phyloP scores from a whole-genome alignment of 2,329 filamentous ascomycete species.

The Lachnellula suecica region DNA sequence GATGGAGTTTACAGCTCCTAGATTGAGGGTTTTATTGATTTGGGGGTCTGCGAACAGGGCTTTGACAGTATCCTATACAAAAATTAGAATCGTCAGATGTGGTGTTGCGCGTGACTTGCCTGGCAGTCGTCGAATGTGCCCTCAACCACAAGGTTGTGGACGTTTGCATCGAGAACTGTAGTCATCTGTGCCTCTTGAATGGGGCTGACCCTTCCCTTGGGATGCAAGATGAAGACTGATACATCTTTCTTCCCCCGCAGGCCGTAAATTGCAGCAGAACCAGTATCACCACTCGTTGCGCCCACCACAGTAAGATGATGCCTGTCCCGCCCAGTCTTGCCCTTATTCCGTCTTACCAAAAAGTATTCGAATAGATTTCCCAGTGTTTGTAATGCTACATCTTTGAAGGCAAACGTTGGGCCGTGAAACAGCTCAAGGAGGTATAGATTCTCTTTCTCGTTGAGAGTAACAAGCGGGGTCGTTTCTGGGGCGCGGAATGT shows the following conservation, averaged over 20 bases:
- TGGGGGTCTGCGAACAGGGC: constrained; percentile 83
- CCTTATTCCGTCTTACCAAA: constrained; percentile 69
- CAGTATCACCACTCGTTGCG: constrained; percentile 85
- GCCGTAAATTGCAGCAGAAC: constrained; percentile 94
- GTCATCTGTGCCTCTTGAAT: constrained; percentile 98
- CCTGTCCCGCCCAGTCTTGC: constrained; percentile 58
- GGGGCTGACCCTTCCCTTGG: constrained; percentile 84
- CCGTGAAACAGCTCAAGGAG: constrained; percentile 95
- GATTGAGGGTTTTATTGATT: constrained; percentile 77
- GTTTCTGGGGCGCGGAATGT: constrained; percentile 81
- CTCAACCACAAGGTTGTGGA: constrained; percentile 86
- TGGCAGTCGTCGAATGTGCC: constrained; percentile 97
- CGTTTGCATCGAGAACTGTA: constrained; percentile 84
- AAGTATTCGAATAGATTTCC: constrained; percentile 97
- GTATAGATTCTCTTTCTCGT: constrained; percentile 70
- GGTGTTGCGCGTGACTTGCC: constrained; percentile 40
- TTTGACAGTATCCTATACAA: constrained; percentile 79
- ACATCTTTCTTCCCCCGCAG: constrained; percentile 95
- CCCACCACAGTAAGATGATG: constrained; percentile 86
- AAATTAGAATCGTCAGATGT: constrained; percentile 9
- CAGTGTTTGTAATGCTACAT: constrained; percentile 88
- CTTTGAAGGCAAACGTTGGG: constrained; percentile 93
- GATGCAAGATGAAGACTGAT: constrained; percentile 91
- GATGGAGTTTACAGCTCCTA: constrained; percentile 94
- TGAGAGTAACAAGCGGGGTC: constrained; percentile 76